A percentile compares a stretch with the other conserved stretches of the same genome.
Evolutionary conservation across 805 yeast genomes (phyloP).

Genomic region (Sporopachydermia quercuum): DNA sequence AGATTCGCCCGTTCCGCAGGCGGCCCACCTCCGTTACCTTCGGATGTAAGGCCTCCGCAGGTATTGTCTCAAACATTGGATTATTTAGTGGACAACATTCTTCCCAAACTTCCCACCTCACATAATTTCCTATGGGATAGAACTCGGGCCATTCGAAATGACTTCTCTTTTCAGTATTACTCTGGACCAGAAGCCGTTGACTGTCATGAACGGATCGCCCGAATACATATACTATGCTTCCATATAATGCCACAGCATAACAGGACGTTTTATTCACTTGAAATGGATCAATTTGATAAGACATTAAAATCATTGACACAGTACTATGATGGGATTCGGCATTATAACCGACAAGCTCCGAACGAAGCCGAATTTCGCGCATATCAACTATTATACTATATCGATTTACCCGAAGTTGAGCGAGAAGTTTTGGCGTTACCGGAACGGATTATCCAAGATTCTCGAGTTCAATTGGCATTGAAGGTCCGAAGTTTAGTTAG

Average conservation of each 20-base stretch:
- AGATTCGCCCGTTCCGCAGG: slow-evolving; percentile 96
- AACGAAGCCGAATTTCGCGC: slow-evolving; percentile 92
- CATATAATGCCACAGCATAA: slow-evolving; percentile 66
- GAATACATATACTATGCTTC: slow-evolving; percentile 69
- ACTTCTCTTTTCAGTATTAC: slow-evolving; percentile 88
- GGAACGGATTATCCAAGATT: slow-evolving; percentile 31
- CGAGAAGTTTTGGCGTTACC: slow-evolving; percentile 63
- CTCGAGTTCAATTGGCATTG: slow-evolving; percentile 54
- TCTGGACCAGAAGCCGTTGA: slow-evolving; percentile 88
- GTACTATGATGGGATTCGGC: slow-evolving; percentile 68
- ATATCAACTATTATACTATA: slow-evolving; percentile 64
- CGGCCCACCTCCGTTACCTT: slow-evolving; percentile 94
- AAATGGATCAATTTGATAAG: slow-evolving; percentile 84
- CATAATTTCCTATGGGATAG: slow-evolving; percentile 95
- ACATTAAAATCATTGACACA: slow-evolving; percentile 80
- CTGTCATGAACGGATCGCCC: slow-evolving; percentile 81
- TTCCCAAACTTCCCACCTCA: slow-evolving; percentile 61
- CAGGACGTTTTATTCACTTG: slow-evolving; percentile 69
- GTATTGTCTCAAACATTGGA: slow-evolving; percentile 47
- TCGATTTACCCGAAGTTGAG: slow-evolving; percentile 76
- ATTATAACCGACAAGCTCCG: slow-evolving; percentile 51
- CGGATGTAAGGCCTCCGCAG: slow-evolving; percentile 91
- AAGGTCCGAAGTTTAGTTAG: slow-evolving; percentile 47
- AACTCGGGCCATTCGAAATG: slow-evolving; percentile 92
- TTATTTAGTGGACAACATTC: slow-evolving; percentile 49